phyloP scores from a whole-genome alignment of 352 stramenopile species.

The Pythium dissotocum region DNA sequence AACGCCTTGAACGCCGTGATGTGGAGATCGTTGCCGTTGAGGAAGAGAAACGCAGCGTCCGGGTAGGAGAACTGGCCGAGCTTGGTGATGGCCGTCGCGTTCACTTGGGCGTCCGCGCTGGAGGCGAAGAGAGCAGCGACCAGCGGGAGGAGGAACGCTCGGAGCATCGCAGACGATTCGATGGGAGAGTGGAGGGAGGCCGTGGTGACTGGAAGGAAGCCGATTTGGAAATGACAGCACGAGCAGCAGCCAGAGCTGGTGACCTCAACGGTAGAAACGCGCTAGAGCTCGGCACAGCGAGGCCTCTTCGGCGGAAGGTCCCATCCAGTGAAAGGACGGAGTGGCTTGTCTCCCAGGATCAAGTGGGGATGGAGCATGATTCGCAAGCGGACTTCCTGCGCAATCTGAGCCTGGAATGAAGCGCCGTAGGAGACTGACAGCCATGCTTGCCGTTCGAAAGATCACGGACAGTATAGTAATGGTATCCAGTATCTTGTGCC shows the following conservation, averaged over 20 bases:
- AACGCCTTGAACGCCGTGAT: conserved; percentile 26
- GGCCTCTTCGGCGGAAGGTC: no score
- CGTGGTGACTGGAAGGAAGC: neutral
- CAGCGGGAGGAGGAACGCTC: neutral
- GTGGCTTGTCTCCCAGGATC: neutral
- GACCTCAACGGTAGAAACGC: no score
- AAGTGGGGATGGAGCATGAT: neutral
- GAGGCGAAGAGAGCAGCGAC: conserved; percentile 5
- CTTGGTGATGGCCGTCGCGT: conserved; percentile 22
- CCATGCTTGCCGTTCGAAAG: neutral
- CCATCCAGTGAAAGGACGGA: no score
- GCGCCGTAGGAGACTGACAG: neutral
- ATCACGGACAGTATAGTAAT: neutral
- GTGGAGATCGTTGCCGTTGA: conserved; percentile 16
- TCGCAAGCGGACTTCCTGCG: neutral
- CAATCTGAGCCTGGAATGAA: neutral
- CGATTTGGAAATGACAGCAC: neutral
- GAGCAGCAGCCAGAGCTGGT: neutral
- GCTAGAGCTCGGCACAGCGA: no score
- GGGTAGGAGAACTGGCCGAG: conserved; percentile 22
- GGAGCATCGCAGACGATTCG: neutral
- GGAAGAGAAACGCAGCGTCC: conserved; percentile 18
- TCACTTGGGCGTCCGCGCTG: conserved; percentile 5
- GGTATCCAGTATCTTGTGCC: neutral
- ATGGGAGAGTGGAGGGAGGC: neutral